Evolutionary conservation across 768 basidiomycete genomes (phyloP).

Genomic region (Auricularia sp.): DNA sequence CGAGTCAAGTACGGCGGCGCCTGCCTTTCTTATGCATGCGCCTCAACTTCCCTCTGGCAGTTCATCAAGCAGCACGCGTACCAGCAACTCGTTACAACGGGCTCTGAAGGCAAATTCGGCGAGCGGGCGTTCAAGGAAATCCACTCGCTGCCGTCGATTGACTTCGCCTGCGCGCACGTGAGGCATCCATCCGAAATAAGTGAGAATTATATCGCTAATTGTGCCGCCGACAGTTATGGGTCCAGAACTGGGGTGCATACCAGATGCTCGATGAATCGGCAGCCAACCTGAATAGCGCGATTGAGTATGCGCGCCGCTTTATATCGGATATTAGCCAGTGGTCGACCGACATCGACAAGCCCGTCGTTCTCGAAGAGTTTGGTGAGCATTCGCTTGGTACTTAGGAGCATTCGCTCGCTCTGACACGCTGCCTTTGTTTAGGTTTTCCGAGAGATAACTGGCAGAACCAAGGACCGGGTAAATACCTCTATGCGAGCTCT

Average conservation of each 20-base stretch:
- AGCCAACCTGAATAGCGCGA: neutral
- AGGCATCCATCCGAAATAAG: neutral
- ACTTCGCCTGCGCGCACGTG: neutral
- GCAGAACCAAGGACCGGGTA: neutral
- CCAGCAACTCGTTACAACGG: neutral
- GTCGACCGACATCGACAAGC: neutral
- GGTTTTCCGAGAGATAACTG: neutral
- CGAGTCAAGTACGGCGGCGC: neutral
- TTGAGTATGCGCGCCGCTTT: neutral
- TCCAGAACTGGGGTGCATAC: slow-evolving; percentile 1
- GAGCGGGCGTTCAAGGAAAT: neutral
- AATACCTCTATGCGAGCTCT: neutral
- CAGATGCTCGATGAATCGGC: neutral
- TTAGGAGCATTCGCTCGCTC: neutral
- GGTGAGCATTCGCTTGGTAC: neutral
- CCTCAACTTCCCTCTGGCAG: neutral
- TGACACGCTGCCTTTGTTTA: neutral
- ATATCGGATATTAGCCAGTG: neutral
- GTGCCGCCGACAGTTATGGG: neutral
- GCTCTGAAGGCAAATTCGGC: slow-evolving; percentile 1
- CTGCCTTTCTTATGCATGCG: no score
- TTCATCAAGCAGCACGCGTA: neutral
- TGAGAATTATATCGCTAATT: neutral
- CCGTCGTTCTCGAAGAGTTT: neutral
- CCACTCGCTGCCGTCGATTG: neutral